Evolutionary conservation across 1,139 yeast genomes (phyloP).

Genomic region (Arxiozyma telluris): DNA sequence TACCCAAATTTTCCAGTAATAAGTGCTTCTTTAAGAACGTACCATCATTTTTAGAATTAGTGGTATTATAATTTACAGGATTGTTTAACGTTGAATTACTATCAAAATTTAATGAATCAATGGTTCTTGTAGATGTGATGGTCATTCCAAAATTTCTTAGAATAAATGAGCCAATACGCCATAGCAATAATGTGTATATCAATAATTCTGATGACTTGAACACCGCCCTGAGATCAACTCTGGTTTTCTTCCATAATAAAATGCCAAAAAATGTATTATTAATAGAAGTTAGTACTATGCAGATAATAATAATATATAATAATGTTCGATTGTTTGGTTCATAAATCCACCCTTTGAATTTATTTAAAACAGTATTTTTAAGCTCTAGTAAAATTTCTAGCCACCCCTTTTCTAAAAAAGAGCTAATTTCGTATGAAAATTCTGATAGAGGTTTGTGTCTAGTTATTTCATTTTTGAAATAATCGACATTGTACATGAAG

Average conservation of each 20-base stretch:
- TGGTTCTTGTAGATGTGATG: constrained; percentile 14
- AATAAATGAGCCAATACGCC: constrained; percentile 14
- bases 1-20: constrained; percentile 5
- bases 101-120: constrained; percentile 1
- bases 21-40: background rate
- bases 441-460: background rate
- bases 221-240: constrained; percentile 4
- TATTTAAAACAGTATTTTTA: background rate
- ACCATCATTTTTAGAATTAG: background rate
- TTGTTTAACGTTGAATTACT: background rate
- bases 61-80: background rate
- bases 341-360: background rate
- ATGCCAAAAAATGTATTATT: constrained; percentile 12
- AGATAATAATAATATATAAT: constrained; percentile 2
- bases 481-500: constrained; percentile 6
- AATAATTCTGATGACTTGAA: constrained; percentile 13
- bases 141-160: constrained; percentile 23
- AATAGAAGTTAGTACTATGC: background rate
- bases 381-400: background rate
- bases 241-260: constrained; percentile 10
- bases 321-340: background rate
- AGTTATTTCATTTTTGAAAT: background rate
- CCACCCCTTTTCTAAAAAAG: background rate
- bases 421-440: background rate
- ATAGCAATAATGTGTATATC: constrained; percentile 15